Base-by-base conservation (phyloP, 225 moss, liverwort and hornwort species). In the Takakia lepidozioides region DNA sequence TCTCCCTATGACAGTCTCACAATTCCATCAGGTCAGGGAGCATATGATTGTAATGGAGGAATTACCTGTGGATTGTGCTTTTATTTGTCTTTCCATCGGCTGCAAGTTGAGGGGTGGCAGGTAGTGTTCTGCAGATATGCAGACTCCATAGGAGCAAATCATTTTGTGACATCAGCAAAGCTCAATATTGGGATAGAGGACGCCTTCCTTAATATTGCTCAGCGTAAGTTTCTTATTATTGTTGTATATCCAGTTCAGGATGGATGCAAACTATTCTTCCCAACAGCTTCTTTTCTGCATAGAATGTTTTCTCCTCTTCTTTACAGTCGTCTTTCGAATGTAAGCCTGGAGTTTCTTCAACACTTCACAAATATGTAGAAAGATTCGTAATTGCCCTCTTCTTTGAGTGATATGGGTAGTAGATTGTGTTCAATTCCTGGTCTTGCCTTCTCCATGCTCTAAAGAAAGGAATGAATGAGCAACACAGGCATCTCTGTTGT, bases 111-210 rank as follows among this genome's bases (percentile, higher is more conserved):
- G n/a, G n/a, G n/a, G n/a, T n/a, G n/a, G n/a, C n/a, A n/a, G n/a
- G n/a, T n/a, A n/a, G n/a, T n/a, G n/a, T n/a, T 32, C 8, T 27
- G 36, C 63, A 82, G 82, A 36, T 95, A 95, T 54, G 82, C 95
- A 13, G 80, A 85, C 55, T 82, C 84, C 10, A 90, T 90, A 30
- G 95, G 95, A 63, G 87, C 95, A 40, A 75, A 54, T 39, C 90
- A 95, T 71, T 95, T 85, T 42, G 62, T 95, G 59, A 90, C 95
- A 14, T 90, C 90, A 25, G 95, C 95, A 14, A 95, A 95, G 54
- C 61, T 78, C 2, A 87, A 90, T 42, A 71, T 67, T 38, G 95
- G 95, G 23, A 90, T 95, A 43, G 89, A 90, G 56, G 82, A 95
- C 19, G 74, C 58, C 3, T 95, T 95, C 16, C 29, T 80, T 60